Percentiles rank a stretch among this genome's conserved stretches.
Evolutionary conservation across 148 eudicot species (phyloP).

Genomic region (Pouteria glomerata): DNA sequence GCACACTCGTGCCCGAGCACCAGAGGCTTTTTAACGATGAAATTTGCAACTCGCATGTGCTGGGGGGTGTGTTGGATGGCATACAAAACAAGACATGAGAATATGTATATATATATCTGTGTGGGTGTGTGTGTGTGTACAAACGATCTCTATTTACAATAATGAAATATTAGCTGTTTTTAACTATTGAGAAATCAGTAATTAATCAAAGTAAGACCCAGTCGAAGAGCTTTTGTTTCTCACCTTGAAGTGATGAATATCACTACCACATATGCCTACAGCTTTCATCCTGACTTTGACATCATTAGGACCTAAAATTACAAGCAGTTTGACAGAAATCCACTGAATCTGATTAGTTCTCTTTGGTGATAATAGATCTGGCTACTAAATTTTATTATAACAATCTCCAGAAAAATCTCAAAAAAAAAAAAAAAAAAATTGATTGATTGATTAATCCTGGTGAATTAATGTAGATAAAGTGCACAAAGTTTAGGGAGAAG

Average conservation of each 20-base stretch:
- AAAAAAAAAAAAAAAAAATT: no score
- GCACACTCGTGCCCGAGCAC: slow-evolving; percentile 76
- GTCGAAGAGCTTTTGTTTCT: background rate
- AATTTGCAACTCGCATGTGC: slow-evolving; percentile 58
- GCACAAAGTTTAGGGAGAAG: background rate
- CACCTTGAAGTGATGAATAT: slow-evolving; percentile 85
- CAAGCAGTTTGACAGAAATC: background rate
- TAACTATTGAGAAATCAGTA: background rate
- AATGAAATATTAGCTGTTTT: no score
- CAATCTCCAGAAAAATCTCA: no score
- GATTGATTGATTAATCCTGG: no score
- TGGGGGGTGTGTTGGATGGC: slow-evolving; percentile 3
- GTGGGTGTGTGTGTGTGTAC: no score
- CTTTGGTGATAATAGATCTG: background rate
- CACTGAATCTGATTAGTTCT: background rate
- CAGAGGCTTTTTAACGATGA: slow-evolving; percentile 67
- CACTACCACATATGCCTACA: slow-evolving; percentile 92
- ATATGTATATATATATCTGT: background rate
- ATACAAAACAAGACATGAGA: background rate
- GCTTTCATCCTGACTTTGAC: slow-evolving; percentile 77
- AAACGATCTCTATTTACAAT: background rate
- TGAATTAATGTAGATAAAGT: no score
- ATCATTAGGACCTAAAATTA: slow-evolving; percentile 58
- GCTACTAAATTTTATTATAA: no score
- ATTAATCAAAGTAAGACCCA: background rate